These are phyloP conservation scores for Sclerotinia subarctica DNA, from an alignment of 2,329 filamentous ascomycete genomes.

Conservation along the genomic window DNA sequence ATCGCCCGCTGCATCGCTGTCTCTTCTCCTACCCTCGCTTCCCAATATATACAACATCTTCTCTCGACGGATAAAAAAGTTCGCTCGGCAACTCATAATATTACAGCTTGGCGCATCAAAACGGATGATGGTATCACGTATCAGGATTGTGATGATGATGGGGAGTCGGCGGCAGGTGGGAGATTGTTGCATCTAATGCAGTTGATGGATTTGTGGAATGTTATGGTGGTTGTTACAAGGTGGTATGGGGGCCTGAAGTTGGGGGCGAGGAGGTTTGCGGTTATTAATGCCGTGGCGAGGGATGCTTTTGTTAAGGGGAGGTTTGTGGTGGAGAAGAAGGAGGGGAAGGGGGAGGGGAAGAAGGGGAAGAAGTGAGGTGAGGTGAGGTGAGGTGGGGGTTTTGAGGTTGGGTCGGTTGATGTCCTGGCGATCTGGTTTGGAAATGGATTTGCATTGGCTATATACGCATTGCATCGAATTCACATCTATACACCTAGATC, in stretches of 20 bases:
- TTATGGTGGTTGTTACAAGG: slow-evolving; percentile 85
- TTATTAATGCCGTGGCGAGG: slow-evolving; percentile 83
- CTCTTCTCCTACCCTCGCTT: slow-evolving; percentile 66
- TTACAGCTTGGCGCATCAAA: slow-evolving; percentile 86
- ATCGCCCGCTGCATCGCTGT: slow-evolving; percentile 73
- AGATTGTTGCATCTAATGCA: slow-evolving; percentile 87
- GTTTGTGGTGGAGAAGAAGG: slow-evolving; percentile 53
- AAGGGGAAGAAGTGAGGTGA: slow-evolving; percentile 43
- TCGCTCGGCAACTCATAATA: slow-evolving; percentile 88
- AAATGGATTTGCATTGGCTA: not conserved
- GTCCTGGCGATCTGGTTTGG: not conserved
- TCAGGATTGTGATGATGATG: slow-evolving; percentile 95
- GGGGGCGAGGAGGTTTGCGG: slow-evolving; percentile 82
- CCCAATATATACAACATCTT: slow-evolving; percentile 68
- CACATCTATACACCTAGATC: not conserved
- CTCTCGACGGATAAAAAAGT: slow-evolving; percentile 80
- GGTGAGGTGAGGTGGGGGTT: not conserved
- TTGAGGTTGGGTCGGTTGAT: not conserved
- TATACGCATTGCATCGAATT: not conserved
- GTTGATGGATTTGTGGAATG: slow-evolving; percentile 90
- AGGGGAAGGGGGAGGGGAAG: slow-evolving; percentile 44
- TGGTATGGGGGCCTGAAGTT: slow-evolving; percentile 94
- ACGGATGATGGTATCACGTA: slow-evolving; percentile 53
- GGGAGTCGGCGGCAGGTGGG: slow-evolving; percentile 86
- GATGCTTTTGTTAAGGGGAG: slow-evolving; percentile 80